phyloP scores from a whole-genome alignment of 805 yeast genomes.

The Candida jianshihensis region DNA sequence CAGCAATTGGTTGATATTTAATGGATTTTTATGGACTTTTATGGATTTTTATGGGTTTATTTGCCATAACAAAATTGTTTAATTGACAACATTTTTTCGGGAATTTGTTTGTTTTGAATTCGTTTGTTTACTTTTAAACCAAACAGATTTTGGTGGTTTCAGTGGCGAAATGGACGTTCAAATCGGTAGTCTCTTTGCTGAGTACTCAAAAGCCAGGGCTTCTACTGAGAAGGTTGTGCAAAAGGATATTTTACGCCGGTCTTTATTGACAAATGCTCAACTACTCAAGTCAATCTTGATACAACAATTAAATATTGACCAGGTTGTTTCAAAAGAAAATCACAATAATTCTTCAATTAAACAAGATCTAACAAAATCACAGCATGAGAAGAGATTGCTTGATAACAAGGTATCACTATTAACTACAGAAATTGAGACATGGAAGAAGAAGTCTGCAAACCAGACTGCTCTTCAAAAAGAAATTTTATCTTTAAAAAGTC shows the following conservation, averaged over 20 bases:
- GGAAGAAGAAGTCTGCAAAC: slow-evolving; percentile 18
- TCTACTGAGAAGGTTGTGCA: slow-evolving; percentile 4
- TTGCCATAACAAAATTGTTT: too few species aligned
- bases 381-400: slow-evolving; percentile 17
- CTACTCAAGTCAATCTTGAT: slow-evolving; percentile 13
- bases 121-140: slow-evolving; percentile 1
- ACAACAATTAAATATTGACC: slow-evolving; percentile 14
- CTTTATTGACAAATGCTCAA: slow-evolving; percentile 12
- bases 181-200: slow-evolving; percentile 1
- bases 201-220: slow-evolving; percentile 6
- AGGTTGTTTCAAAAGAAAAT: slow-evolving; percentile 6
- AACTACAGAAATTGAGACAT: slow-evolving; percentile 15
- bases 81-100: too few species aligned
- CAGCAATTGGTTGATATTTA: too few species aligned
- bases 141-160: too few species aligned
- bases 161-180: not conserved
- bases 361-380: slow-evolving; percentile 14
- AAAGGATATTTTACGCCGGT: slow-evolving; percentile 14
- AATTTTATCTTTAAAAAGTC: slow-evolving; percentile 27
- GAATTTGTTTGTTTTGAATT: not conserved
- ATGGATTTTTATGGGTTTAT: too few species aligned
- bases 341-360: slow-evolving; percentile 11
- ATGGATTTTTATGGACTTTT: too few species aligned
- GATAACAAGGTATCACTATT: slow-evolving; percentile 15
- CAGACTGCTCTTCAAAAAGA: slow-evolving; percentile 20